Evolutionary conservation across 345 rosid species (phyloP).

Genomic region (Xanthoceras sorbifolium): DNA sequence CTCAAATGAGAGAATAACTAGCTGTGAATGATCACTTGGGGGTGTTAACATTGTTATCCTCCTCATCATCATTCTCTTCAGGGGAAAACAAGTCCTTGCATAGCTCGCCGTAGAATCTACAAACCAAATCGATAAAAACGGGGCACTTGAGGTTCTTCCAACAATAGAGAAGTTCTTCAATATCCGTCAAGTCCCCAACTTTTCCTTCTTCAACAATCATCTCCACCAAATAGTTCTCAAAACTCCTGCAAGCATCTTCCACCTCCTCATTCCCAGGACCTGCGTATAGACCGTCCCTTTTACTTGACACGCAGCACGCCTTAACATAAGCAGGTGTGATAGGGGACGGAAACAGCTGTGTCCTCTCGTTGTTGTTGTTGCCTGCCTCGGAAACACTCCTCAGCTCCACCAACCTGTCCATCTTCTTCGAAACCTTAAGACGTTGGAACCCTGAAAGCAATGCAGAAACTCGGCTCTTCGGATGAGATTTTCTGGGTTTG

Average conservation of each 20-base stretch:
- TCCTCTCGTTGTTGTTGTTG: slow-evolving; percentile 33
- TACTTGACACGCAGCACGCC: slow-evolving; percentile 20
- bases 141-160: slow-evolving; percentile 87
- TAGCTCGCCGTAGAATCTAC: slow-evolving; percentile 81
- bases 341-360: slow-evolving; percentile 42
- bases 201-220: slow-evolving; percentile 82
- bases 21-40: not conserved
- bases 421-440: slow-evolving; percentile 27
- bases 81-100: slow-evolving; percentile 62
- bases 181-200: slow-evolving; percentile 67
- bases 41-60: not conserved
- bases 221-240: slow-evolving; percentile 82
- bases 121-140: slow-evolving; percentile 68
- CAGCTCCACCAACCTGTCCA: slow-evolving; percentile 38
- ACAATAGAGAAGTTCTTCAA: slow-evolving; percentile 82
- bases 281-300: slow-evolving; percentile 7
- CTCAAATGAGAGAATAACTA: not conserved
- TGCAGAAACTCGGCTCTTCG: not conserved
- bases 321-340: slow-evolving; percentile 47
- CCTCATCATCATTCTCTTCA: slow-evolving; percentile 9
- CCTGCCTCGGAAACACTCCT: slow-evolving; percentile 31
- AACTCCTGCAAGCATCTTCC: slow-evolving; percentile 82
- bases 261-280: slow-evolving; percentile 38
- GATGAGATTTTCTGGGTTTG: slow-evolving; percentile 29
- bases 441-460: slow-evolving; percentile 33